A percentile compares a stretch with the other conserved stretches of the same genome.
phyloP scores from a whole-genome alignment of 768 basidiomycete species.

The Tylopilus plumbeoviolaceoides region DNA sequence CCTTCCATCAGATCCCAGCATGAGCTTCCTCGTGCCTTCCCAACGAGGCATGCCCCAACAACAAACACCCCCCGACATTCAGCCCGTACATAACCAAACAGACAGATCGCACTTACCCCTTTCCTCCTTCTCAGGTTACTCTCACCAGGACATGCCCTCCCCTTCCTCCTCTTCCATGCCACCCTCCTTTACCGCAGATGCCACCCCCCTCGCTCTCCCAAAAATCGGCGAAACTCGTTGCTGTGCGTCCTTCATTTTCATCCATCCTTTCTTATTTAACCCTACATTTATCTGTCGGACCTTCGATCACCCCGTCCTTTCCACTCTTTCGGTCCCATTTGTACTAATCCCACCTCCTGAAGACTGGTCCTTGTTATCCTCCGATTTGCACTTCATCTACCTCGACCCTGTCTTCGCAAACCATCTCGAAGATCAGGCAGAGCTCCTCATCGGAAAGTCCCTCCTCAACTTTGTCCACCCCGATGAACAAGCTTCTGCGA shows the following conservation, averaged over 20 bases:
- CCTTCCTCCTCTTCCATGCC: slow-evolving; percentile 26
- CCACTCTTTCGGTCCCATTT: slow-evolving; percentile 14
- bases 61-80: slow-evolving; percentile 23
- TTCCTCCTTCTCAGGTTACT: slow-evolving; percentile 35
- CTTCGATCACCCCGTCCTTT: slow-evolving; percentile 22
- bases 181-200: slow-evolving; percentile 34
- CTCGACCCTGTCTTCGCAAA: slow-evolving; percentile 73
- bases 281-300: slow-evolving; percentile 11
- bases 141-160: slow-evolving; percentile 30
- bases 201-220: slow-evolving; percentile 38
- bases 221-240: slow-evolving; percentile 72
- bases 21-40: slow-evolving; percentile 34
- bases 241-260: slow-evolving; percentile 46
- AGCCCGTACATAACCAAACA: slow-evolving; percentile 31
- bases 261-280: slow-evolving; percentile 5
- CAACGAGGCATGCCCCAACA: slow-evolving; percentile 33
- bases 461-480: slow-evolving; percentile 81
- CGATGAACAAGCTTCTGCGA: slow-evolving; percentile 74
- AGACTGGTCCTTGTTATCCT: slow-evolving; percentile 84
- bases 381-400: slow-evolving; percentile 75
- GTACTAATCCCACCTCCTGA: slow-evolving; percentile 17
- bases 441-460: slow-evolving; percentile 63
- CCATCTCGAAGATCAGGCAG: slow-evolving; percentile 71
- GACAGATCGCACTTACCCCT: slow-evolving; percentile 35
- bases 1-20: slow-evolving; percentile 21